Evolutionary conservation across 2,329 filamentous ascomycete genomes (phyloP).

Genomic region (Botryotinia calthae): DNA sequence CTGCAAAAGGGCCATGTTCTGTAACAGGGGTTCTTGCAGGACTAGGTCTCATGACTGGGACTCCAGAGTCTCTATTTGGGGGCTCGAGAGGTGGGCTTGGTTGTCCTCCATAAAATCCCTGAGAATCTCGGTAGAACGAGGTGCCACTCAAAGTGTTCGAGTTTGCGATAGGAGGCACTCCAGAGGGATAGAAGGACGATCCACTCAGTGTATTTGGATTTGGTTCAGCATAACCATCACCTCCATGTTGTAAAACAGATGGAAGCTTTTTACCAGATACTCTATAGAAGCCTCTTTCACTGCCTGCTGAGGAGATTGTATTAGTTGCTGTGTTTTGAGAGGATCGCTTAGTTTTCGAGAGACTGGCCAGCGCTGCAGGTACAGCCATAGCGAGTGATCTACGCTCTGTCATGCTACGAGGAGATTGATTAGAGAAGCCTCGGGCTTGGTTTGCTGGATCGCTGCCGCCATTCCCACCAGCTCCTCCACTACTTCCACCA

Average conservation of each 20-base stretch:
- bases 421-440: conserved; percentile 27
- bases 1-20: conserved; percentile 48
- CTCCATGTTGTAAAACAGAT: conserved; percentile 59
- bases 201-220: conserved; percentile 46
- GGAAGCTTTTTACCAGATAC: conserved; percentile 64
- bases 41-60: conserved; percentile 62
- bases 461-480: conserved; percentile 37
- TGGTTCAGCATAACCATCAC: conserved; percentile 55
- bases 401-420: conserved; percentile 47
- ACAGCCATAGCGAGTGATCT: conserved; percentile 47
- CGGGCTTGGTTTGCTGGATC: conserved; percentile 27
- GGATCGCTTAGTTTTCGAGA: conserved; percentile 41
- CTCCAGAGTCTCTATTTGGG: conserved; percentile 48
- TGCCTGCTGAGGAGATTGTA: conserved; percentile 40
- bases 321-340: conserved; percentile 37
- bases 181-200: conserved; percentile 47
- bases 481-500: conserved; percentile 40
- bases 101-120: conserved; percentile 42
- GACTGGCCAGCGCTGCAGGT: conserved; percentile 48
- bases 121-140: conserved; percentile 55
- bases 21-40: conserved; percentile 62
- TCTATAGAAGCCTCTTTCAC: conserved; percentile 61
- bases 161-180: conserved; percentile 21
- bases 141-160: conserved; percentile 46
- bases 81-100: conserved; percentile 38